Base-by-base conservation (phyloP, 179 eudicot species). In the Beta macrorhiza region DNA sequence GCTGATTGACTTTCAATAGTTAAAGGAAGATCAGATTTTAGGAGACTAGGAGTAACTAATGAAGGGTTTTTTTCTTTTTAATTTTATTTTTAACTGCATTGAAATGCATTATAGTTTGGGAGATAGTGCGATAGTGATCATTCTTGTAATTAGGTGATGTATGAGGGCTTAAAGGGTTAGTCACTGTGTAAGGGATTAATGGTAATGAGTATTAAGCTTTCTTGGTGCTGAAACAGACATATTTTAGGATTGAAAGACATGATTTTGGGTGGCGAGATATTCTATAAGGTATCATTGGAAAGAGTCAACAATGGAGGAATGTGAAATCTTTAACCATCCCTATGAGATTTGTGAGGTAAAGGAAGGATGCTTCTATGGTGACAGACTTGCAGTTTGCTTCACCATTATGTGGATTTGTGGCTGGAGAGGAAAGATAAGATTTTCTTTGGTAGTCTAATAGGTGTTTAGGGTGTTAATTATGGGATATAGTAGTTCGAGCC, bases 401-500 rank as follows among this genome's bases (percentile, higher is more conserved):
- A 17, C 37, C 37, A 22, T 63, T 10, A 63, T 63, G 42, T 63
- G 2, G 5, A 11, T n/a, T 61, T 6, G 65, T 61, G 65, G 29
- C 25, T 61, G 65, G 3, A 61, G 65, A 61, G 25, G 10, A 61
- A 61, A 5, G 29, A 61, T 61, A 49, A 49, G 25, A n/a, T 58
- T 58, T 17, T 15, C 8, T 1, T 61, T n/a, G 29, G 37, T 63
- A n/a, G 22, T n/a, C 4, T 37, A 19, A 49, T 49, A 49, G 53
- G 53, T 61, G 22, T 61, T 19, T 58, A 17, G 67, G 53, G 53
- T 49, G 10, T 49, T 5, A 49, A 22, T 78, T 29, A 42, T 45
- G 72, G 10, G 29, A 82, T 79, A 82, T 79, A 82, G 67, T 73
- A 82, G 84, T 51, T 79, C 80, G 20, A 79, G 79, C n/a, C 11